phyloP scores from a whole-genome alignment of 2,329 filamentous ascomycete genomes.

The Arthrobotrys sphaeroides region DNA sequence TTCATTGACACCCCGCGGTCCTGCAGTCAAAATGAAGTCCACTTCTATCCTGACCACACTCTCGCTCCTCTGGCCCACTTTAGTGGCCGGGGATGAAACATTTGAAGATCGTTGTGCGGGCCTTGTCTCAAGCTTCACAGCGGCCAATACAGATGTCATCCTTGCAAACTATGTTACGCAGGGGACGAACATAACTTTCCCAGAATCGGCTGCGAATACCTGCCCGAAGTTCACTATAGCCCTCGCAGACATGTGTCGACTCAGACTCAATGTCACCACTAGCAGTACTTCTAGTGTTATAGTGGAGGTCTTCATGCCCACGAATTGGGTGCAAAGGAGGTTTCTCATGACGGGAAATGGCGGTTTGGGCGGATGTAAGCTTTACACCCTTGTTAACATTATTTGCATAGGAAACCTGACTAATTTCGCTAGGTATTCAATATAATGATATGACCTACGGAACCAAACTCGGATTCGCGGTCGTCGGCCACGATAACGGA shows the following conservation, averaged over 20 bases:
- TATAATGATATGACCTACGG: constrained; percentile 36
- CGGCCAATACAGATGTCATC: constrained; percentile 17
- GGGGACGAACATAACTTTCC: constrained; percentile 34
- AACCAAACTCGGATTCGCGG: constrained; percentile 34
- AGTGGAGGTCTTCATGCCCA: constrained; percentile 48
- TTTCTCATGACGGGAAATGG: constrained; percentile 50
- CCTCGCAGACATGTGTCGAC: constrained; percentile 37
- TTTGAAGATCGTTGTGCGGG: constrained; percentile 12
- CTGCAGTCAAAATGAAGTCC: constrained; percentile 9
- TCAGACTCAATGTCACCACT: constrained; percentile 36
- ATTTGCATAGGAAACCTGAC: background rate
- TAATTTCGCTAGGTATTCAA: constrained; percentile 17
- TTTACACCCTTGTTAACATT: background rate
- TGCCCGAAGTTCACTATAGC: constrained; percentile 20
- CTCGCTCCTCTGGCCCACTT: background rate
- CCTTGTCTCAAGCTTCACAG: background rate
- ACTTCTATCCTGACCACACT: background rate
- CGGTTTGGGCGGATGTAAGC: constrained; percentile 42
- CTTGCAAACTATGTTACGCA: constrained; percentile 11
- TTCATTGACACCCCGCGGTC: background rate
- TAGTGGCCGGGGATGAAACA: background rate
- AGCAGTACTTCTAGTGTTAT: constrained; percentile 48
- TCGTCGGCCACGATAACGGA: constrained; percentile 47
- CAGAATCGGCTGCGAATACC: constrained; percentile 20
- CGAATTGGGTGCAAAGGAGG: constrained; percentile 30